Base-by-base conservation (phyloP, 768 basidiomycete genomes). In the Hydnomerulius pinastri region DNA sequence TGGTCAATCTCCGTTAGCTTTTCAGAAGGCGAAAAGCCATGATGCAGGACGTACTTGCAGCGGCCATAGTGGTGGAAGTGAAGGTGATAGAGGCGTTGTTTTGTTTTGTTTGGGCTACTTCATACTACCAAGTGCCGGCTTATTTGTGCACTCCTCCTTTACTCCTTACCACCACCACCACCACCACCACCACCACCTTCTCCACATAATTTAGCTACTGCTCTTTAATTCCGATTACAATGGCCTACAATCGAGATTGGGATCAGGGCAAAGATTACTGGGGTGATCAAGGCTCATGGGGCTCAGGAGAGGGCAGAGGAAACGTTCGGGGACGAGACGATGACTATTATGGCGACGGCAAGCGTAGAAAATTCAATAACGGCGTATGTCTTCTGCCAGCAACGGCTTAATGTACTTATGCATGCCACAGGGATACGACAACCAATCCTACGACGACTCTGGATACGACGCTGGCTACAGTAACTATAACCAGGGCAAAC, bases 241-340 rank as follows among this genome's bases (percentile, higher is more conserved):
- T 90, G 87, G 77, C 86, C 43, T 81, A 86, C 70, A 87, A 87
- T 71, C 83, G 91, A 56, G 89, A 92, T 75, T 92, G 91, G 90
- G 89, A 91, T 73, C 79, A 78, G 68, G 90, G 88, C 44, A 91
- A 90, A 69, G 79, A 83, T 39, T 32, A 46, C 43, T 84, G 82
- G 81, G 61, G 70, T 51, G 79, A 85, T 39, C 59, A 67, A 58
- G 59, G 66, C 27, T 62, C 73, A 41, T 80, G 79, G 75, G 66
- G 68, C 49, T 57, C 67, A 18, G 53, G 72, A 47, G 57, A 69
- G 30, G 55, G 47, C 13, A 70, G 71, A 50, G 69, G 63, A 39
- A 76, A 76, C 55, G 65, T 72, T 15, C 78, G 83, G 48, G 72
- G 75, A 13, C 74, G 86, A 69, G 90, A 90, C 51, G 86, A 90